Percentiles rank a stretch among this genome's conserved stretches.
Evolutionary conservation across 2,329 filamentous ascomycete species (phyloP).

Genomic region (Ophioceras dolichostomum): DNA sequence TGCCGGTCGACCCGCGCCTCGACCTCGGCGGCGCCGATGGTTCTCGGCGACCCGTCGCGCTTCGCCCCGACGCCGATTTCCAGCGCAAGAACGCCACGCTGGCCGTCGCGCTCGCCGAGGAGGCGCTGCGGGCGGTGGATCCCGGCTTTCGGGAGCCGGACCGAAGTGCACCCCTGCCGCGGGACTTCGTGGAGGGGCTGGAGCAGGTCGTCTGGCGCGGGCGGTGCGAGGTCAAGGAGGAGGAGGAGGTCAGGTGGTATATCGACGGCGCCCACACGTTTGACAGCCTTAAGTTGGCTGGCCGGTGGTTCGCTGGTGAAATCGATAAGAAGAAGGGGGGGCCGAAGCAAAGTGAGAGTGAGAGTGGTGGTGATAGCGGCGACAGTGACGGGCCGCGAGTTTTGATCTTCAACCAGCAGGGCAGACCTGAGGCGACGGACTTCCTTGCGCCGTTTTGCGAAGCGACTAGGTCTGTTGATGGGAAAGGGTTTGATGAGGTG

Average conservation of each 20-base stretch:
- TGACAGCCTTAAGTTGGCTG: slow-evolving; percentile 68
- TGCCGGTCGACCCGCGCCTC: slow-evolving; percentile 8
- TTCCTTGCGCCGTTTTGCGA: slow-evolving; percentile 41
- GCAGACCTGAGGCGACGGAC: slow-evolving; percentile 58
- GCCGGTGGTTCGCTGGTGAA: slow-evolving; percentile 57
- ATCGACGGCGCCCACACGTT: slow-evolving; percentile 82
- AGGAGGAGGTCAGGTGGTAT: slow-evolving; percentile 53
- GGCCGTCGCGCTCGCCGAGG: slow-evolving; percentile 22
- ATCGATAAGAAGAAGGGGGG: slow-evolving; percentile 8
- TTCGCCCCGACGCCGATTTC: slow-evolving; percentile 8
- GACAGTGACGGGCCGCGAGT: slow-evolving; percentile 19
- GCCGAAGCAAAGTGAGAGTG: slow-evolving; percentile 7
- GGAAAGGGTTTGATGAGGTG: slow-evolving; percentile 51
- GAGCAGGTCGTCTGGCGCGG: slow-evolving; percentile 58
- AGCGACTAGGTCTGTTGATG: slow-evolving; percentile 20
- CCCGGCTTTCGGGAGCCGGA: slow-evolving; percentile 20
- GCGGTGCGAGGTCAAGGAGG: slow-evolving; percentile 54
- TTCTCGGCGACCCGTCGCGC: too few relatives aligned
- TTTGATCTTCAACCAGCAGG: slow-evolving; percentile 89
- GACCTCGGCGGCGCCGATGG: slow-evolving; percentile 4
- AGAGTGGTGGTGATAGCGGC: neutral
- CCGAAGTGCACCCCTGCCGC: slow-evolving; percentile 31
- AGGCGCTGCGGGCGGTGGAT: slow-evolving; percentile 30
- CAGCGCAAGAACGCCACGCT: slow-evolving; percentile 12
- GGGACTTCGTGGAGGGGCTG: slow-evolving; percentile 51